These are phyloP conservation scores for Verticillium albo-atrum DNA, from an alignment of 2,329 filamentous ascomycete species.

Conservation along the genomic window DNA sequence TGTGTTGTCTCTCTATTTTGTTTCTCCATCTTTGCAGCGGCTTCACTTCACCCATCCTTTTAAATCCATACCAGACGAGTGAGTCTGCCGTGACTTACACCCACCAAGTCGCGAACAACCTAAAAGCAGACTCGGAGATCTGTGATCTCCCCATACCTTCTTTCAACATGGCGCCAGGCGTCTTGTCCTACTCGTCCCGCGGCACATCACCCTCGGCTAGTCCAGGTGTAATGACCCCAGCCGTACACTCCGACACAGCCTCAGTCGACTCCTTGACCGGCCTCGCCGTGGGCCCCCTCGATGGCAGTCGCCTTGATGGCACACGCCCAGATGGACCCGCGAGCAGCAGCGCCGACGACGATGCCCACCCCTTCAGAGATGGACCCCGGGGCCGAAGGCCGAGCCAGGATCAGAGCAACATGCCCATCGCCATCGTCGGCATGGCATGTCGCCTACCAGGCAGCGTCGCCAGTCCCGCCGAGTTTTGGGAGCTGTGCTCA, in stretches of 20 bases:
- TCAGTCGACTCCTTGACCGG: constrained; percentile 10
- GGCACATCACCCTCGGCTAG: constrained; percentile 14
- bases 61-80: background rate
- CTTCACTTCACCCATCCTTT: background rate
- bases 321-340: constrained; percentile 1
- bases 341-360: background rate
- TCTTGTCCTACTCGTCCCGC: constrained; percentile 12
- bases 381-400: background rate
- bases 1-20: constrained; percentile 7
- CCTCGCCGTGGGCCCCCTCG: constrained; percentile 10
- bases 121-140: constrained; percentile 7
- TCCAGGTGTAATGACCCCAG: constrained; percentile 12
- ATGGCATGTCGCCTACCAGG: constrained; percentile 43
- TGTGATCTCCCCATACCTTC: constrained; percentile 4
- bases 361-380: background rate
- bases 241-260: constrained; percentile 11
- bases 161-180: constrained; percentile 11
- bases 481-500: constrained; percentile 33
- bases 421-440: constrained; percentile 42
- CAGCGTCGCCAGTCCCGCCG: constrained; percentile 32
- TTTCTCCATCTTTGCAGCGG: background rate
- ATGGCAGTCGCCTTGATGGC: constrained; percentile 8
- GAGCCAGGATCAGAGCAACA: constrained; percentile 4
- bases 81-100: background rate
- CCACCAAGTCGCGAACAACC: background rate